Conservation (phyloP, 108 stramenopile genomes). For the Pinguiococcus pyrenoidosus region DNA sequence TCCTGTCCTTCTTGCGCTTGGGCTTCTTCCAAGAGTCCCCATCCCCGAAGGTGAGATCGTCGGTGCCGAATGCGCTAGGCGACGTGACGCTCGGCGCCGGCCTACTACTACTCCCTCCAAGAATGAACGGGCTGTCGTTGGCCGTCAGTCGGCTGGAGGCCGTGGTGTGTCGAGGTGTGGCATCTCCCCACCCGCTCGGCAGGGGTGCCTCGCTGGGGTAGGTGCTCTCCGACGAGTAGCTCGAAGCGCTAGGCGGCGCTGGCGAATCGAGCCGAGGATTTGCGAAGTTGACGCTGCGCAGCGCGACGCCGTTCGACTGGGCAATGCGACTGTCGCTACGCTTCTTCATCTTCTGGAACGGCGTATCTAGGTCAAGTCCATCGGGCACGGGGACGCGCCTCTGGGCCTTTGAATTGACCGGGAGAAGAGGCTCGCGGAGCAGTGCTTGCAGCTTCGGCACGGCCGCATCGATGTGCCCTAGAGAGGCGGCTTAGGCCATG, state of each 20-base stretch:
- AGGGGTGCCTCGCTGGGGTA: neutral
- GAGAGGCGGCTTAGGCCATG: too few species aligned
- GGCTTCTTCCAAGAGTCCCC: neutral
- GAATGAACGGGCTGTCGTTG: neutral
- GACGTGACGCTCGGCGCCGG: neutral
- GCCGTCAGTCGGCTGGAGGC: too few species aligned
- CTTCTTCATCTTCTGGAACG: neutral
- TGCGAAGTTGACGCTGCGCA: neutral
- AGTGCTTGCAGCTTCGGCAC: neutral
- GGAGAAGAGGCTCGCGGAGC: constrained; percentile 4
- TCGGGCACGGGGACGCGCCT: constrained; percentile 29
- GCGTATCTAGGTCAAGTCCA: constrained; percentile 27
- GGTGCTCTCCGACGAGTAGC: neutral
- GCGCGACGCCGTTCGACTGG: neutral
- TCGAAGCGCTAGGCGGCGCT: neutral
- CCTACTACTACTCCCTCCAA: neutral
- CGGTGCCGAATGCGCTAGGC: neutral
- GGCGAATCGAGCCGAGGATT: neutral
- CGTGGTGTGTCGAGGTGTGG: too few species aligned
- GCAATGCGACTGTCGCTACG: neutral
- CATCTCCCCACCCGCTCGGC: too few species aligned
- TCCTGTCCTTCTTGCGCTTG: constrained; percentile 5
- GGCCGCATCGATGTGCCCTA: neutral
- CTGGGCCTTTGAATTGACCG: constrained; percentile 34
- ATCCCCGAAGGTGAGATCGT: neutral